Percentiles rank a stretch among this genome's conserved stretches.
Conservation (phyloP, 1,284 basidiomycete genomes). For the Melanopsichium pennsylvanicum region DNA sequence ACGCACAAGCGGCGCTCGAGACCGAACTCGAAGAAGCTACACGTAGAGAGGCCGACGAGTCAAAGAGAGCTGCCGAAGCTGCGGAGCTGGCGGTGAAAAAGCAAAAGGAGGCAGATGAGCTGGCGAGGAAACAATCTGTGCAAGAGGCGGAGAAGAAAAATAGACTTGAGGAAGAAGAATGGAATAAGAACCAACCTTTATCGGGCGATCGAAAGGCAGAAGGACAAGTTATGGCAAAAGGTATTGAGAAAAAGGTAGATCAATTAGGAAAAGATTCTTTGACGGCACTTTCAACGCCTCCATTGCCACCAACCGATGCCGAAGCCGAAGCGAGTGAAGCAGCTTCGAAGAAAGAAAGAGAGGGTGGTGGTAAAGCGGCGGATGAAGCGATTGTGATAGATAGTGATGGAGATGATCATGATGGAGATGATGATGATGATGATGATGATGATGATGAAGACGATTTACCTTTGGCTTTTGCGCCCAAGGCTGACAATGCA, state of each 20-base stretch:
- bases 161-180: background rate
- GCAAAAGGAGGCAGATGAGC: conserved; percentile 24
- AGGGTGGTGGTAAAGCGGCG: conserved; percentile 4
- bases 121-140: conserved; percentile 4
- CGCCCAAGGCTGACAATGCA: conserved; percentile 20
- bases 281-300: conserved; percentile 8
- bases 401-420: conserved; percentile 34
- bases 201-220: background rate
- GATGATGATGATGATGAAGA: conserved; percentile 41
- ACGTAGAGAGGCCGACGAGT: conserved; percentile 34
- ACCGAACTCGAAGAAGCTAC: conserved; percentile 44
- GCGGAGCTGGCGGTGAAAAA: conserved; percentile 26
- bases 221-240: background rate
- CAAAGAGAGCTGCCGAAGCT: conserved; percentile 18
- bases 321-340: background rate
- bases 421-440: conserved; percentile 44
- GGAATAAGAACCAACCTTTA: background rate
- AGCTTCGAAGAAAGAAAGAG: background rate
- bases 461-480: conserved; percentile 43
- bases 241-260: background rate
- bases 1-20: conserved; percentile 40
- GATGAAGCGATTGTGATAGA: conserved; percentile 44
- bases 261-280: conserved; percentile 14
- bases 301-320: background rate
- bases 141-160: conserved; percentile 9